Conservation (phyloP, 164 flowering plant species). For the Macadamia tetraphylla region DNA sequence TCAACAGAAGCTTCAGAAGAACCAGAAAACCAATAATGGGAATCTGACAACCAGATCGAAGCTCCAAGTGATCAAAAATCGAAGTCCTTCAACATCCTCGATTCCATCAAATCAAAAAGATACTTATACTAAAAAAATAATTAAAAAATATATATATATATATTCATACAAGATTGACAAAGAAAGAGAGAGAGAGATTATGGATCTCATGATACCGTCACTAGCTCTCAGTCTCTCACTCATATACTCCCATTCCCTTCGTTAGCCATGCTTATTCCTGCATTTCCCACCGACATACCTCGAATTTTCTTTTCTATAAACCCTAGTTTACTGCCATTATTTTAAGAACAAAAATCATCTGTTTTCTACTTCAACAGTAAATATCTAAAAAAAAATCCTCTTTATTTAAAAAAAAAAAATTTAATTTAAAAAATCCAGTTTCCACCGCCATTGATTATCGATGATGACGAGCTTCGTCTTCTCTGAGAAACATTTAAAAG, state of each 20-base stretch:
- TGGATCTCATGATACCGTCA: not conserved
- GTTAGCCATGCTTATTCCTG: not conserved
- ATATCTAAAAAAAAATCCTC: not conserved
- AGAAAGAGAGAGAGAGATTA: not conserved
- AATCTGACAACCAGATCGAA: not conserved
- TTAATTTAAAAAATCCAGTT: not conserved
- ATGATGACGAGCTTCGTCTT: not conserved
- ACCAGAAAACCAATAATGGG: no score
- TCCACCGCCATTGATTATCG: constrained; percentile 13
- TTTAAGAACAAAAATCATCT: no score
- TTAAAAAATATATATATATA: no score
- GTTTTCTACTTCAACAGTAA: not conserved
- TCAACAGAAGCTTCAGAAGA: not conserved
- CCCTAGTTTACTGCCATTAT: not conserved
- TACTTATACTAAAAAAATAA: not conserved
- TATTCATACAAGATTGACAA: constrained; percentile 5
- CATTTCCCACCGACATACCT: constrained; percentile 17
- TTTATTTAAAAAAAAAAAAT: not conserved
- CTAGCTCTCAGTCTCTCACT: not conserved
- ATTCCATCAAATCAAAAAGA: not conserved
- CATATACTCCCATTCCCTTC: not conserved
- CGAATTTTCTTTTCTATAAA: not conserved
- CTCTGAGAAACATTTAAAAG: not conserved
- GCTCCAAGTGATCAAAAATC: not conserved
- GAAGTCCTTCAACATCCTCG: constrained; percentile 1